Conservation (phyloP, 352 stramenopile species). For the Phytophthora rubi region DNA sequence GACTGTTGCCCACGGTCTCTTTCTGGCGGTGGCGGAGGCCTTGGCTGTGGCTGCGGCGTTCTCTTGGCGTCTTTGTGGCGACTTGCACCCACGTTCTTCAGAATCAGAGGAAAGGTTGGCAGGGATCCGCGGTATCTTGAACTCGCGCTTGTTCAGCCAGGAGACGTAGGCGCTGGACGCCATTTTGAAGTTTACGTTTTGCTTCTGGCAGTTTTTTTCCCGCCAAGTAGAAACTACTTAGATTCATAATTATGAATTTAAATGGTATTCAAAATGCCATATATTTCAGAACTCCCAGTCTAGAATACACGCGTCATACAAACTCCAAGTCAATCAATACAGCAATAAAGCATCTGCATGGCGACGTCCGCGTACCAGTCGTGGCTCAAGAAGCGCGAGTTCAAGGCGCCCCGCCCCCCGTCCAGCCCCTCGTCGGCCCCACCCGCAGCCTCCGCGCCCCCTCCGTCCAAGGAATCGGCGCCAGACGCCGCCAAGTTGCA, state of each 20-base stretch:
- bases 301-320: background rate
- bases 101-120: background rate
- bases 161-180: constrained; percentile 1
- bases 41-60: background rate
- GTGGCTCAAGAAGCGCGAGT: constrained; percentile 47
- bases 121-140: background rate
- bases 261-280: no score
- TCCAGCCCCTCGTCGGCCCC: background rate
- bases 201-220: background rate
- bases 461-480: background rate
- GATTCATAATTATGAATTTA: background rate
- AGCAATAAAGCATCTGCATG: background rate
- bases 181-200: constrained; percentile 1
- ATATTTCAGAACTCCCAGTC: background rate
- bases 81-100: background rate
- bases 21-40: background rate
- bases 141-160: constrained; percentile 21
- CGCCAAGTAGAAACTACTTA: background rate
- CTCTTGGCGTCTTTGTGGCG: background rate
- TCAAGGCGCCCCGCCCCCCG: constrained; percentile 20
- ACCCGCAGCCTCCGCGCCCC: background rate
- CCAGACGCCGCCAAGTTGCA: background rate
- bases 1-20: background rate
- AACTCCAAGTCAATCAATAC: background rate
- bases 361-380: constrained; percentile 39